Evolutionary conservation across 2,329 filamentous ascomycete species (phyloP).

Genomic region (Penicillium sp.): DNA sequence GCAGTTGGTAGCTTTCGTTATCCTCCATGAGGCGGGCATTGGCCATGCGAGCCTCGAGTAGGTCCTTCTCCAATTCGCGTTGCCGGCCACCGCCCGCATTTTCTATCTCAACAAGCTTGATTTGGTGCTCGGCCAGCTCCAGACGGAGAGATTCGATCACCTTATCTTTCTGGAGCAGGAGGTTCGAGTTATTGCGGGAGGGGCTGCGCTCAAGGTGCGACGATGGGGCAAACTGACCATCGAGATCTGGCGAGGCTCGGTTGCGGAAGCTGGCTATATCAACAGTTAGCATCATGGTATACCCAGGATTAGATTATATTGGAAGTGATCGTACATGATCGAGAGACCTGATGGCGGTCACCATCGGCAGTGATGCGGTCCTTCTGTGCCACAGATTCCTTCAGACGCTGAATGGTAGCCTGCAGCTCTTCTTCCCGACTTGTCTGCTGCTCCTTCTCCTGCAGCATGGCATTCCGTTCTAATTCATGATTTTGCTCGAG

Average conservation of each 20-base stretch:
- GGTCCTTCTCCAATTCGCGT: conserved; percentile 84
- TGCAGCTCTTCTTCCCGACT: conserved; percentile 90
- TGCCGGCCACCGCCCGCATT: conserved; percentile 87
- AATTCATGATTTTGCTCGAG: conserved; percentile 91
- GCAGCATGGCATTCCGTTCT: conserved; percentile 82
- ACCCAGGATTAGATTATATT: no score
- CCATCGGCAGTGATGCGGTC: conserved; percentile 59
- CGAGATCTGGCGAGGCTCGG: conserved; percentile 65
- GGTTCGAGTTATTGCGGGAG: conserved; percentile 84
- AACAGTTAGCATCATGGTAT: conserved; percentile 22
- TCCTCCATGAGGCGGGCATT: conserved; percentile 97
- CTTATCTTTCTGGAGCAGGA: conserved; percentile 94
- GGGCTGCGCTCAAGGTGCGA: conserved; percentile 84
- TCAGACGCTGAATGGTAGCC: conserved; percentile 84
- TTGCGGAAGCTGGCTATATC: conserved; percentile 52
- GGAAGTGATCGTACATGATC: conserved; percentile 52
- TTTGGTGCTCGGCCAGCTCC: conserved; percentile 91
- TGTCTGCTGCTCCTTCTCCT: conserved; percentile 87
- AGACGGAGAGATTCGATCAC: conserved; percentile 89
- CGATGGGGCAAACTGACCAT: conserved; percentile 84
- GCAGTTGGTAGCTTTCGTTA: conserved; percentile 95
- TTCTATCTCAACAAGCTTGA: conserved; percentile 92
- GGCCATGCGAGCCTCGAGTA: conserved; percentile 91
- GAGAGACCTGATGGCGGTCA: conserved; percentile 55
- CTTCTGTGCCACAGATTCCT: conserved; percentile 82